Conservation (phyloP, 306 rosid species). For the Cicer yamashitae region DNA sequence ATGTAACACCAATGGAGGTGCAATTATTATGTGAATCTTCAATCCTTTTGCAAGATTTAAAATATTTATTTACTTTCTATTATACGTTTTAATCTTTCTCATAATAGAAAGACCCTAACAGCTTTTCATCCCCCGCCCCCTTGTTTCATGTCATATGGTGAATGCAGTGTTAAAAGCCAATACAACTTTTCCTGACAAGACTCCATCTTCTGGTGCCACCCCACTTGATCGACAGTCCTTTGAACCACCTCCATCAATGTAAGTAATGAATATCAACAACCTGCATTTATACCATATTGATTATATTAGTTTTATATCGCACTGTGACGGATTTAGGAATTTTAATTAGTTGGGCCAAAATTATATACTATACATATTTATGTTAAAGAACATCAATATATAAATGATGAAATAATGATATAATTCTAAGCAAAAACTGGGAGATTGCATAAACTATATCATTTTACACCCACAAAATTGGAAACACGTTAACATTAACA, state of each 20-base stretch:
- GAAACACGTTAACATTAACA: no score
- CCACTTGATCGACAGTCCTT: constrained; percentile 70
- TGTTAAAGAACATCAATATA: no score
- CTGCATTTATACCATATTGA: constrained; percentile 13
- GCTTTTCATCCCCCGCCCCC: neutral
- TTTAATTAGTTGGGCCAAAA: no score
- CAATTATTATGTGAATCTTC: neutral
- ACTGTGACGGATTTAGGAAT: neutral
- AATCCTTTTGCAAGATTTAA: constrained; percentile 3
- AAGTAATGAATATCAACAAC: constrained; percentile 51
- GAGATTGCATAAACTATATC: no score
- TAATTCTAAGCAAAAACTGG: no score
- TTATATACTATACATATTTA: no score
- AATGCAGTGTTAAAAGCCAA: constrained; percentile 80
- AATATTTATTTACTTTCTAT: neutral
- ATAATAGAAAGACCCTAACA: constrained; percentile 23
- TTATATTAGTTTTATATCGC: constrained; percentile 33
- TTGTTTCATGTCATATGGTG: constrained; percentile 40
- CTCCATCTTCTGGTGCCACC: constrained; percentile 67
- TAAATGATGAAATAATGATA: no score
- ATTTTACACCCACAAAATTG: no score
- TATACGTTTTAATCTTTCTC: neutral
- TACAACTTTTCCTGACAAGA: constrained; percentile 72
- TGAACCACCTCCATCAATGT: constrained; percentile 83
- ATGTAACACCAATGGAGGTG: neutral